Conservation (phyloP, 192 early-diverging fungal genomes). For the Rhizophagus clarus region DNA sequence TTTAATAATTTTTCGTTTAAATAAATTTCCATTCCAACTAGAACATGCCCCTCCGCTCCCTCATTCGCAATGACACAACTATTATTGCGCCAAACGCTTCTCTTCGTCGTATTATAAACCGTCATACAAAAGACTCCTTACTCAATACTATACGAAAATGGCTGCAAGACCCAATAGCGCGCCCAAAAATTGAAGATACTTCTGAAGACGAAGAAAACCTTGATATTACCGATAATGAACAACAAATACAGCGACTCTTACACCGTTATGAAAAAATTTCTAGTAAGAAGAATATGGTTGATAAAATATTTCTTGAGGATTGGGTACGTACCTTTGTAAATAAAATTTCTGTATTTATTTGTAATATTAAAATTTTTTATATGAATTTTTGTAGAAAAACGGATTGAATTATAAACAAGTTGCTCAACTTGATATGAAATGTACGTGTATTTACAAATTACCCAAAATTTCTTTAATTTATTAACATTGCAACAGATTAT, state of each 20-base stretch:
- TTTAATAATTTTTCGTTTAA: neutral
- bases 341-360: slow-evolving; percentile 19
- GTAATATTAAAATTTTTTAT: neutral
- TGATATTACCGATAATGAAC: neutral
- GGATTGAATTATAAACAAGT: slow-evolving; percentile 41
- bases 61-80: neutral
- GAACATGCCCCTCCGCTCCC: neutral
- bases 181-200: slow-evolving; percentile 14
- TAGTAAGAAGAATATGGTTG: slow-evolving; percentile 27
- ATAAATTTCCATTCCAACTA: neutral
- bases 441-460: neutral
- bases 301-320: slow-evolving; percentile 26
- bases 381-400: slow-evolving; percentile 16
- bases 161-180: slow-evolving; percentile 34
- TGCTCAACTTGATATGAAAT: slow-evolving; percentile 43
- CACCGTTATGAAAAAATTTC: slow-evolving; percentile 4
- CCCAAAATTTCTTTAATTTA: neutral
- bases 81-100: slow-evolving; percentile 12
- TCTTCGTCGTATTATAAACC: slow-evolving; percentile 40
- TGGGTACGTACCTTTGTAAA: slow-evolving; percentile 9
- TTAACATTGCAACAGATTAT: slow-evolving; percentile 27
- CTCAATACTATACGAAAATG: slow-evolving; percentile 38
- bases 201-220: slow-evolving; percentile 12
- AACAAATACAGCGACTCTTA: slow-evolving; percentile 28
- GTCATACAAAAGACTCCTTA: slow-evolving; percentile 43